Evolutionary conservation across 2,329 filamentous ascomycete species (phyloP).

Genomic region (Ophidiomyces ophidiicola): DNA sequence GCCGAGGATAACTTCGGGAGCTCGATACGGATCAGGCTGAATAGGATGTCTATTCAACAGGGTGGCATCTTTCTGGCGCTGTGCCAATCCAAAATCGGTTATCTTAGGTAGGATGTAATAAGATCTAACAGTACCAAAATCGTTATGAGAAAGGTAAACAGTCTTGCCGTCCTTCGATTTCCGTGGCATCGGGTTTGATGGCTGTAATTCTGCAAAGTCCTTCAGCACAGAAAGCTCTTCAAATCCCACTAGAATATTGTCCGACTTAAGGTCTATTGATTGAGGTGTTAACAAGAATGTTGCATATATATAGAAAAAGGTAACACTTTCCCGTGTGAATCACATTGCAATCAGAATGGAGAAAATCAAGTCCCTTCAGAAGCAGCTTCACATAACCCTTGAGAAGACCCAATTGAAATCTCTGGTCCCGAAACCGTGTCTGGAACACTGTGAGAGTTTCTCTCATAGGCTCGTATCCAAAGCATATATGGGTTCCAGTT

Average conservation of each 20-base stretch:
- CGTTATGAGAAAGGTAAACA: slow-evolving; percentile 3
- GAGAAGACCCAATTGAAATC: slow-evolving; percentile 19
- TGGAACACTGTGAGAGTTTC: slow-evolving; percentile 23
- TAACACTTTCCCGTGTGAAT: slow-evolving; percentile 28
- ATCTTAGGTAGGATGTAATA: background rate
- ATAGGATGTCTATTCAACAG: background rate
- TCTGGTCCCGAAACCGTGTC: slow-evolving; percentile 16
- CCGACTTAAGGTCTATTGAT: slow-evolving; percentile 11
- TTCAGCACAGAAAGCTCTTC: background rate
- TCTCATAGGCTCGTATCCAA: slow-evolving; percentile 25
- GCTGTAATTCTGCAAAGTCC: background rate
- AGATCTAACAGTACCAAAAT: background rate
- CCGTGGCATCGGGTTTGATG: background rate
- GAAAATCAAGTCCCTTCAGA: slow-evolving; percentile 29
- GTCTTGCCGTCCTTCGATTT: background rate
- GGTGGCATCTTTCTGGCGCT: background rate
- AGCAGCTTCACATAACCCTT: slow-evolving; percentile 23
- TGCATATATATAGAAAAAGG: background rate
- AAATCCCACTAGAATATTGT: slow-evolving; percentile 13
- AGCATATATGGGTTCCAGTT: slow-evolving; percentile 22
- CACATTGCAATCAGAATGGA: slow-evolving; percentile 29
- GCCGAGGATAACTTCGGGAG: slow-evolving; percentile 23
- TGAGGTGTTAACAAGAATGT: background rate
- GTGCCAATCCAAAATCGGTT: background rate
- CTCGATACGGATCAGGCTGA: slow-evolving; percentile 20